Percentiles rank a stretch among this genome's conserved stretches.
Conservation (phyloP, 371 early-diverging fungal genomes). For the Circinella umbellata region DNA sequence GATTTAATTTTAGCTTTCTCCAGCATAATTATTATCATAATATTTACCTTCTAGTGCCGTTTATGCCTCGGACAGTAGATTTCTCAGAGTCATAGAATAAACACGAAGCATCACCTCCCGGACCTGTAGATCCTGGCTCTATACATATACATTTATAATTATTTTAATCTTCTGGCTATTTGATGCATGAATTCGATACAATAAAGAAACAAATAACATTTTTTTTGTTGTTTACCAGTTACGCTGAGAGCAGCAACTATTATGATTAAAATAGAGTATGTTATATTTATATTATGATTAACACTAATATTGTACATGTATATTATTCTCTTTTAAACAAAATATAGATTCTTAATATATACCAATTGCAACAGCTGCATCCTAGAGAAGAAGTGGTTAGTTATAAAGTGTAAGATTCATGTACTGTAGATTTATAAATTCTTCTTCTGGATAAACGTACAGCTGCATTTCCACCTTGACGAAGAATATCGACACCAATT, state of each 20-base stretch:
- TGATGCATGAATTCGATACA: neutral
- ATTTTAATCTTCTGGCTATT: neutral
- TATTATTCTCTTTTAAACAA: no score
- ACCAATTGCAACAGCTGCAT: slow-evolving; percentile 87
- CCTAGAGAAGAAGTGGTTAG: slow-evolving; percentile 29
- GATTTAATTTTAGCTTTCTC: neutral
- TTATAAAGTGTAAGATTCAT: neutral
- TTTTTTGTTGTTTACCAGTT: slow-evolving; percentile 42
- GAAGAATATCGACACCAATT: slow-evolving; percentile 78
- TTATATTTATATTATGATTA: neutral
- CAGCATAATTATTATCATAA: neutral
- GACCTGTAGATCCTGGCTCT: slow-evolving; percentile 88
- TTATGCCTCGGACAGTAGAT: slow-evolving; percentile 63
- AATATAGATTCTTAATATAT: neutral
- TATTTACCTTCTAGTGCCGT: slow-evolving; percentile 76
- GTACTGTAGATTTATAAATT: no score
- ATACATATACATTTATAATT: neutral
- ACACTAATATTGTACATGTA: no score
- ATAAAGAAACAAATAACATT: neutral
- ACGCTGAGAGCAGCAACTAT: slow-evolving; percentile 70
- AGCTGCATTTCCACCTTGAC: slow-evolving; percentile 88
- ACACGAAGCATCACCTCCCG: slow-evolving; percentile 93
- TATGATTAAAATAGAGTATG: neutral
- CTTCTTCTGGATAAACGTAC: slow-evolving; percentile 44
- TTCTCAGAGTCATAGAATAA: slow-evolving; percentile 75